Percentiles rank a stretch among this genome's conserved stretches.
These are phyloP conservation scores for Strobilomyces confusus DNA, from an alignment of 768 basidiomycete species.

Conservation along the genomic window DNA sequence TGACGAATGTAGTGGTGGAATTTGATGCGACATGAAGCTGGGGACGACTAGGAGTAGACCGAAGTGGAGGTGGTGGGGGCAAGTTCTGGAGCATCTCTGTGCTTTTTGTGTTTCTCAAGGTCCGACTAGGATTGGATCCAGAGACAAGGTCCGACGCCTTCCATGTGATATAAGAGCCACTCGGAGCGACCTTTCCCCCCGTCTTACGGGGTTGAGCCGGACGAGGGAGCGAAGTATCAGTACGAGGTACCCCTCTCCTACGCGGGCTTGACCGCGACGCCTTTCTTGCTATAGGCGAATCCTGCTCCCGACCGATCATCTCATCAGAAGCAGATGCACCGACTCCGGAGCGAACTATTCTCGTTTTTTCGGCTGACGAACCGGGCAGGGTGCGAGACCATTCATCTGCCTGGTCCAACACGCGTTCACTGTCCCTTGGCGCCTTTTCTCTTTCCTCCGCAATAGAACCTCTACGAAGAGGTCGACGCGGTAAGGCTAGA, in stretches of 20 bases:
- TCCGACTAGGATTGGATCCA: slow-evolving; percentile 31
- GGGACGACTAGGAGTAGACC: slow-evolving; percentile 28
- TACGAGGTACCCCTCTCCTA: slow-evolving; percentile 19
- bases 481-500: slow-evolving; percentile 23
- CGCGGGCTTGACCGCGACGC: slow-evolving; percentile 17
- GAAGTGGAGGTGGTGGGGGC: slow-evolving; percentile 20
- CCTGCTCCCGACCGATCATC: slow-evolving; percentile 16
- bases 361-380: slow-evolving; percentile 17
- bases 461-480: slow-evolving; percentile 25
- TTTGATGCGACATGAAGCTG: slow-evolving; percentile 23
- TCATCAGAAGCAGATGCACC: slow-evolving; percentile 23
- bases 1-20: slow-evolving; percentile 10
- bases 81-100: slow-evolving; percentile 26
- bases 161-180: slow-evolving; percentile 18
- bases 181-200: slow-evolving; percentile 27
- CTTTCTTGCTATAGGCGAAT: slow-evolving; percentile 10
- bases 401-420: slow-evolving; percentile 19
- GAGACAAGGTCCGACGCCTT: slow-evolving; percentile 33
- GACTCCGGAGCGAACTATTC: slow-evolving; percentile 12
- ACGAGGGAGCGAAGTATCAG: slow-evolving; percentile 21
- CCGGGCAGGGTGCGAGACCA: slow-evolving; percentile 14
- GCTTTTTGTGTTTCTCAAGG: slow-evolving; percentile 28
- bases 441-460: slow-evolving; percentile 24
- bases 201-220: slow-evolving; percentile 11
- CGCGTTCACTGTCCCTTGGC: slow-evolving; percentile 23